Percentiles rank a stretch among this genome's conserved stretches.
Conservation (phyloP, 345 rosid genomes). For the Pelargonium nanum region DNA sequence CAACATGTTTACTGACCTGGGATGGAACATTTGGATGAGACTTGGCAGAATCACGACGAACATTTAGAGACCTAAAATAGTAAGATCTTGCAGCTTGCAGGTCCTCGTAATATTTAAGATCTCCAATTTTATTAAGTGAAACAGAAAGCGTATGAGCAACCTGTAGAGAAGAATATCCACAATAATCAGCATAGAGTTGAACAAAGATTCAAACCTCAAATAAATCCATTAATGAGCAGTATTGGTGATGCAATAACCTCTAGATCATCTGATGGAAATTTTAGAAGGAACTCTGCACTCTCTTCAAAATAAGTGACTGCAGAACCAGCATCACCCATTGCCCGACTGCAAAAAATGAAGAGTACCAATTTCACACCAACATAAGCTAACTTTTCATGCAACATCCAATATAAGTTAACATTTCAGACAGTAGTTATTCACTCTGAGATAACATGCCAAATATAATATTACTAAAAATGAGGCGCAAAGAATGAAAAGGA, state of each 20-base stretch:
- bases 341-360: constrained; percentile 50
- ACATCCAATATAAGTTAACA: not conserved
- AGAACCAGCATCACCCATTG: constrained; percentile 66
- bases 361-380: constrained; percentile 3
- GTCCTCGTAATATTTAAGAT: constrained; percentile 82
- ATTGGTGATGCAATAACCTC: constrained; percentile 41
- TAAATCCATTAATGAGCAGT: not conserved
- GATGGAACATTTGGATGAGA: constrained; percentile 47
- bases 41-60: constrained; percentile 70
- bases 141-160: constrained; percentile 84
- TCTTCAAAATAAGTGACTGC: constrained; percentile 80
- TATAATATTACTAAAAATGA: not conserved
- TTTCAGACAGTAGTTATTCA: not conserved
- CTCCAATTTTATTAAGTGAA: constrained; percentile 93
- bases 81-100: constrained; percentile 73
- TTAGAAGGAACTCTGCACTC: constrained; percentile 67
- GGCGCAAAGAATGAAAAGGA: constrained; percentile 11
- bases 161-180: constrained; percentile 26
- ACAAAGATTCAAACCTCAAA: not conserved
- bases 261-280: constrained; percentile 61
- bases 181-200: not conserved
- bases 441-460: not conserved
- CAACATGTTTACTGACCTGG: constrained; percentile 39
- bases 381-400: not conserved
- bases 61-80: constrained; percentile 59